These are phyloP conservation scores for Leccinum fuscescens DNA, from an alignment of 1,284 basidiomycete species.

Conservation along the genomic window DNA sequence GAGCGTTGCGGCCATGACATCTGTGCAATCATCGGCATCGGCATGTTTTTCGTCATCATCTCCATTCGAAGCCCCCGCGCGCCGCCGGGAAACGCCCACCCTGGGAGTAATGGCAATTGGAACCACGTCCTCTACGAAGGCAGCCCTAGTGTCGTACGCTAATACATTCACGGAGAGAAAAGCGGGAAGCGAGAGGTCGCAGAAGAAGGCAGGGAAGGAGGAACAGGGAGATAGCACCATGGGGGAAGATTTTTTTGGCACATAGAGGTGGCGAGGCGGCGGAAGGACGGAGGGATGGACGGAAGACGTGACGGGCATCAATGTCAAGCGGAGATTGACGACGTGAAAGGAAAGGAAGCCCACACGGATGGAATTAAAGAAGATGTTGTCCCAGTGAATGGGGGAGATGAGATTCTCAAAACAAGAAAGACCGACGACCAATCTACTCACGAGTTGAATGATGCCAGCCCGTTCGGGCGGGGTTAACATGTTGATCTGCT, in stretches of 20 bases:
- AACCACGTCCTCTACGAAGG: conserved; percentile 28
- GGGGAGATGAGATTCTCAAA: background rate
- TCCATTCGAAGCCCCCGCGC: too few relatives aligned
- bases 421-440: conserved; percentile 21
- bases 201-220: conserved; percentile 2
- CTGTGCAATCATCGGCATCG: conserved; percentile 12
- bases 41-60: conserved; percentile 1
- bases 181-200: conserved; percentile 2
- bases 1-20: conserved; percentile 2
- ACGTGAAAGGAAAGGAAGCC: conserved; percentile 1
- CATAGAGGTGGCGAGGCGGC: conserved; percentile 8
- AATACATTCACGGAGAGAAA: background rate
- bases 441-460: conserved; percentile 61
- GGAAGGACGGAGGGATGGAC: conserved; percentile 12
- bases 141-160: conserved; percentile 41
- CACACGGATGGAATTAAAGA: background rate
- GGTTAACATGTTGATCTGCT: conserved; percentile 62
- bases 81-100: too few relatives aligned
- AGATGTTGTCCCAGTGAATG: background rate
- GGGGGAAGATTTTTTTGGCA: conserved; percentile 16
- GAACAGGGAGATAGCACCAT: conserved; percentile 11
- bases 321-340: conserved; percentile 26
- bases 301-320: conserved; percentile 25
- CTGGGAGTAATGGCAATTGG: conserved; percentile 5
- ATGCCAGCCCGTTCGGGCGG: conserved; percentile 61